Evolutionary conservation across 1,139 yeast species (phyloP).

Genomic region (Protomyces gravidus): DNA sequence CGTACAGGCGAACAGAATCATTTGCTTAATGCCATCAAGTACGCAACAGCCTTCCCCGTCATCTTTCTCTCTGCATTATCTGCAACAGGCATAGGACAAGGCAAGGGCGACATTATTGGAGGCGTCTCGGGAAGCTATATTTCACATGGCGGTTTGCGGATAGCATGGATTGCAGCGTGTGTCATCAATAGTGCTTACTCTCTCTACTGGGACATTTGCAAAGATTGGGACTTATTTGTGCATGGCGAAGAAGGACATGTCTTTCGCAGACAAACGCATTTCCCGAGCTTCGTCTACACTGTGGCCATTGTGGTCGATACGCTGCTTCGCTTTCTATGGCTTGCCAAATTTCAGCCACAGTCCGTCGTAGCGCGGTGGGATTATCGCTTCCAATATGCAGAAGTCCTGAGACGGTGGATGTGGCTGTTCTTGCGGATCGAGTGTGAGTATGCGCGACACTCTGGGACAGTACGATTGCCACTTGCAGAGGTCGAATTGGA

Average conservation of each 20-base stretch:
- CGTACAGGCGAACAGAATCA: constrained; percentile 48
- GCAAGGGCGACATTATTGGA: constrained; percentile 14
- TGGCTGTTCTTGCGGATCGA: constrained; percentile 87
- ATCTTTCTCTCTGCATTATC: constrained; percentile 43
- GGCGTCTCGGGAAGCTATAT: constrained; percentile 23
- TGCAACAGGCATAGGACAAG: constrained; percentile 29
- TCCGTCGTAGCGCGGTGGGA: constrained; percentile 33
- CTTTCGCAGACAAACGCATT: not conserved
- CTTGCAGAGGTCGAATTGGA: constrained; percentile 5
- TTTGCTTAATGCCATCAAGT: constrained; percentile 67
- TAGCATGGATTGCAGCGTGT: constrained; percentile 51
- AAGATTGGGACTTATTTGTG: constrained; percentile 71
- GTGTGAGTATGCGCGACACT: constrained; percentile 25
- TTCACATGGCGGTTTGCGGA: constrained; percentile 21
- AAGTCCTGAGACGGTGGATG: constrained; percentile 74
- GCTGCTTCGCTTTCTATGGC: constrained; percentile 56
- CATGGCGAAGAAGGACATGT: not conserved
- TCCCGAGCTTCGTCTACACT: not conserved
- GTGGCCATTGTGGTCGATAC: constrained; percentile 8
- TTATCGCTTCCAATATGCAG: constrained; percentile 56
- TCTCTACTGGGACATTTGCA: constrained; percentile 78
- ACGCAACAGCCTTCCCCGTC: constrained; percentile 66
- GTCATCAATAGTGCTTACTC: constrained; percentile 69
- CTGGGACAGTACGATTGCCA: constrained; percentile 2
- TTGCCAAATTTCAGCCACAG: constrained; percentile 48